Evolutionary conservation across 176 grass and related monocot genomes (phyloP).

Genomic region (Oryza punctata): DNA sequence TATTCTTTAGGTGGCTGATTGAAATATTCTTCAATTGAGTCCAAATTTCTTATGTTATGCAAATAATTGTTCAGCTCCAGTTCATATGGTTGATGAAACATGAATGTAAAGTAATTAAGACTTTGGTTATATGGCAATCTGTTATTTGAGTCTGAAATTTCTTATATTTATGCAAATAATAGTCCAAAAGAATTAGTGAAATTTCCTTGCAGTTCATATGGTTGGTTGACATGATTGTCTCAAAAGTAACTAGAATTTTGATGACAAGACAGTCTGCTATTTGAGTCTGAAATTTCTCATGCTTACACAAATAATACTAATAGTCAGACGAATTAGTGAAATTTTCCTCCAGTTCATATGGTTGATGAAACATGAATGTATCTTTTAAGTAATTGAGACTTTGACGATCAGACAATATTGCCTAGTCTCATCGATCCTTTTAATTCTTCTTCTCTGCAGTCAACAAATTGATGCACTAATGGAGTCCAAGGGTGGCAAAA

Average conservation of each 20-base stretch:
- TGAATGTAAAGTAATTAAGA: too few relatives aligned
- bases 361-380: not conserved
- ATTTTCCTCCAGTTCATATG: not conserved
- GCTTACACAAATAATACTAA: too few relatives aligned
- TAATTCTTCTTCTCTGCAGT: conserved; percentile 6
- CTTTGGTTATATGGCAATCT: not conserved
- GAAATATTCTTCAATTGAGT: not conserved
- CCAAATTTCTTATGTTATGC: not conserved
- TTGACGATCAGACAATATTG: not conserved
- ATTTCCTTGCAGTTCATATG: not conserved
- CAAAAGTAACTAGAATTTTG: not conserved
- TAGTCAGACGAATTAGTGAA: not conserved
- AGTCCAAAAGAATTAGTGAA: not conserved
- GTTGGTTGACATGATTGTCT: not conserved
- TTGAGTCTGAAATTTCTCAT: not conserved
- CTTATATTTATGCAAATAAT: not conserved
- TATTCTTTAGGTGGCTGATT: not conserved
- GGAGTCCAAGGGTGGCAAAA: conserved; percentile 74
- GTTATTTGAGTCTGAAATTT: too few relatives aligned
- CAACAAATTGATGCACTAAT: conserved; percentile 58
- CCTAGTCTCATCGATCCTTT: not conserved
- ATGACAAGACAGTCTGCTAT: not conserved
- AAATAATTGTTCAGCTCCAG: not conserved
- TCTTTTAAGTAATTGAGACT: not conserved
- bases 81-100: not conserved